Base-by-base conservation (phyloP, 2,329 filamentous ascomycete genomes). In the Paecilomyces variotii region DNA sequence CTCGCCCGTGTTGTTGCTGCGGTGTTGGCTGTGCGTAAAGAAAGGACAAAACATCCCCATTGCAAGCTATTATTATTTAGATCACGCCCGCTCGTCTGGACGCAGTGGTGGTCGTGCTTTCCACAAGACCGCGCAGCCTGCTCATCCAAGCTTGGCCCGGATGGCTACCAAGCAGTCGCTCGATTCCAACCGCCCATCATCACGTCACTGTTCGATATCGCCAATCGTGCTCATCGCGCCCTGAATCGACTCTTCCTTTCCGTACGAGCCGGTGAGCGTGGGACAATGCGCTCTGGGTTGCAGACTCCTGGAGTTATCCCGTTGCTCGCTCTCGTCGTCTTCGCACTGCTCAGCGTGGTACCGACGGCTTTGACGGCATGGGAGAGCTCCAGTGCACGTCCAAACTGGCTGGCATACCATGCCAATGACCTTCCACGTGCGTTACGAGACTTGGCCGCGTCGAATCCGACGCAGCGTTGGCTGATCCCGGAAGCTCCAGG, bases 241-340 rank as follows among this genome's bases (percentile, higher is more conserved):
- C 39, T 34, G 39, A 45, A 19, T 45, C 39, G 39, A 32, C 30
- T n/a, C 39, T 14, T 6, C 14, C 14, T 14, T n/a, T 39, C n/a
- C 14, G 6, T 30, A 9, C 28, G 14, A 39, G 4, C 14, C 35
- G 3, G 12, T 14, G n/a, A n/a, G 14, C n/a, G 39, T 45, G 39
- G 39, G 64, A 72, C 62, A 55, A 73, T 73, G 71, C 67, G 70
- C 62, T 68, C 70, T 59, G 70, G 70, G 56, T 57, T 73, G 56
- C 64, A 65, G 56, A 72, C 70, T 66, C 65, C 70, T 59, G 68
- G 69, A 61, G 67, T 70, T 51, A 65, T 73, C 57, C 68, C 71
- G 60, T 68, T 73, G 56, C 63, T 74, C 32, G 67, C 64, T 54
- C 60, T 73, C 57, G 45, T 72, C 56, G 57, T 72, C 49, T 71